Evolutionary conservation across 108 stramenopile genomes (phyloP).

Genomic region (Skeletonema costatum): DNA sequence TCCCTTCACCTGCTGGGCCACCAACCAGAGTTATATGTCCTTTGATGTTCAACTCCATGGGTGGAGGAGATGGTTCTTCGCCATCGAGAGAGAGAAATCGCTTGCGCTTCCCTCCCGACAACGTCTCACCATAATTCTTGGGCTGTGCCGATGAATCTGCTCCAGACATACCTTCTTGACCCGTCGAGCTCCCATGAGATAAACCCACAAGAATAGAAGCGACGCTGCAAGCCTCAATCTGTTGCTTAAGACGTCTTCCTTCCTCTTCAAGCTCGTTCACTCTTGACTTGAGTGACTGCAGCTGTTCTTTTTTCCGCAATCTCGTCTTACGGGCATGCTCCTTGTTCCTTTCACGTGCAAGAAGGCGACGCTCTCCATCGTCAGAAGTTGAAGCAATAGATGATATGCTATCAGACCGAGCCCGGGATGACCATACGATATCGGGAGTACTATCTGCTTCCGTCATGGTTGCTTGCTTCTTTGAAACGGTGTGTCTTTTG

Average conservation of each 20-base stretch:
- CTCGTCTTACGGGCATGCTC: conserved; percentile 91
- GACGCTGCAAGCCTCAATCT: conserved; percentile 81
- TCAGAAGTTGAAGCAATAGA: conserved; percentile 6
- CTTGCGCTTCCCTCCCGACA: conserved; percentile 67
- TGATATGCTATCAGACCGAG: neutral
- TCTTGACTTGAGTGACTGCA: conserved; percentile 74
- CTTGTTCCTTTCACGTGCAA: conserved; percentile 90
- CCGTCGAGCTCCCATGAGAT: conserved; percentile 41
- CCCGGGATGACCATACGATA: neutral
- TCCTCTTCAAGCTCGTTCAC: conserved; percentile 76
- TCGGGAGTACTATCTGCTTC: neutral
- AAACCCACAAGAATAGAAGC: conserved; percentile 85
- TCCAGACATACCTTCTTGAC: neutral
- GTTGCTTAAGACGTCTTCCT: conserved; percentile 65
- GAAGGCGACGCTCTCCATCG: conserved; percentile 53
- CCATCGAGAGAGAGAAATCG: conserved; percentile 64
- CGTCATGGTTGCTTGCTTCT: neutral
- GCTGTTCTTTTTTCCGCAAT: conserved; percentile 88
- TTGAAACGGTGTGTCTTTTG: neutral
- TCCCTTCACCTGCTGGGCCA: conserved; percentile 48
- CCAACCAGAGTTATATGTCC: conserved; percentile 59
- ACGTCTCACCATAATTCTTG: conserved; percentile 13
- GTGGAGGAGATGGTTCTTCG: conserved; percentile 34
- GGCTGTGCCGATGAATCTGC: neutral
- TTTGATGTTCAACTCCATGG: conserved; percentile 68